These are phyloP conservation scores for Bipolaris gigantea DNA, from an alignment of 2,329 filamentous ascomycete species.

Conservation along the genomic window DNA sequence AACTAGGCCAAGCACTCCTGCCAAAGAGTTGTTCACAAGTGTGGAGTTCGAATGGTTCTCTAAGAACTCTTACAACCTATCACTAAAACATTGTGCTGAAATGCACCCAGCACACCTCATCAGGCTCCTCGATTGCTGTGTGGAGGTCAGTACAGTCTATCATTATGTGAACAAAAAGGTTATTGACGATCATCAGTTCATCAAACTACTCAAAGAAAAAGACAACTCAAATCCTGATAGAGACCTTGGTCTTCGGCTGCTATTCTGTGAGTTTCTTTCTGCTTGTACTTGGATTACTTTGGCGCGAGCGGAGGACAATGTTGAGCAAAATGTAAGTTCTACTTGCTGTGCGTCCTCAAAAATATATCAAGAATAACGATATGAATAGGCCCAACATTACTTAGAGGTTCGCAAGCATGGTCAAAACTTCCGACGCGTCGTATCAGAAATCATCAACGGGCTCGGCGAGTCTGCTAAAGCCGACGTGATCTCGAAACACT, in stretches of 20 bases:
- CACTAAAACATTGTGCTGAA: constrained; percentile 62
- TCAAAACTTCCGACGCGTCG: constrained; percentile 56
- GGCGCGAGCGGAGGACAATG: constrained; percentile 51
- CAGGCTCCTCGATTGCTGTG: constrained; percentile 56
- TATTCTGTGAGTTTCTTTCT: constrained; percentile 72
- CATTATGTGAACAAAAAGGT: neutral
- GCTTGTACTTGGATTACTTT: constrained; percentile 51
- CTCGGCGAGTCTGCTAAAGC: constrained; percentile 50
- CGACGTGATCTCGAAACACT: constrained; percentile 64
- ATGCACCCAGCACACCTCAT: constrained; percentile 60
- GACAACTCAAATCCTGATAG: constrained; percentile 30
- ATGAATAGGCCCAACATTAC: constrained; percentile 63
- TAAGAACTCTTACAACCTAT: constrained; percentile 78
- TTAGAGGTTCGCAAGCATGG: constrained; percentile 63
- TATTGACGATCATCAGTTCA: constrained; percentile 40
- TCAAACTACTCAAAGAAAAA: constrained; percentile 41
- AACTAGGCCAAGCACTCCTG: constrained; percentile 48
- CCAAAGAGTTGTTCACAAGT: constrained; percentile 56
- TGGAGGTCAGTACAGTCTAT: constrained; percentile 36
- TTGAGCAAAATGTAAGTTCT: constrained; percentile 44
- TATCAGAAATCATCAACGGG: constrained; percentile 44
- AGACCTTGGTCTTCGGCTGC: constrained; percentile 60
- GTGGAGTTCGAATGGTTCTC: constrained; percentile 82
- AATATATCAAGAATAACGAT: constrained; percentile 17
- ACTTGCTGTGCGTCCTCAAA: constrained; percentile 13